Evolutionary conservation across 306 rosid species (phyloP).

Genomic region (Alnus rubra): DNA sequence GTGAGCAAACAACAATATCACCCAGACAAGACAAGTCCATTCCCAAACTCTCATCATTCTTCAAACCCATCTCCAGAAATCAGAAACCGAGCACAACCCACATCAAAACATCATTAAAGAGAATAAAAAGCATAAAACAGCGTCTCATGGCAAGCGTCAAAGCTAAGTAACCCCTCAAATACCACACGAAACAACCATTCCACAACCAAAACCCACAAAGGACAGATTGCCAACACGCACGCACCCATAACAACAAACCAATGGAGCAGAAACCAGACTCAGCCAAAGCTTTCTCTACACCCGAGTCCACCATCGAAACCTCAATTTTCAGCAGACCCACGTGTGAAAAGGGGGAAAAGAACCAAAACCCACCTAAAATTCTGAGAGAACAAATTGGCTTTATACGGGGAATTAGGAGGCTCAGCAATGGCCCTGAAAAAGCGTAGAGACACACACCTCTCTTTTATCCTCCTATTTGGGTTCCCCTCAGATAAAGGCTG

Average conservation of each 20-base stretch:
- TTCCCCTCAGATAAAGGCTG: neutral
- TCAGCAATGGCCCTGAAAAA: constrained; percentile 13
- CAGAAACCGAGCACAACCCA: constrained; percentile 22
- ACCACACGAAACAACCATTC: constrained; percentile 15
- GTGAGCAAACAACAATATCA: neutral
- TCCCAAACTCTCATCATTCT: constrained; percentile 5
- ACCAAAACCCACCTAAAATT: constrained; percentile 36
- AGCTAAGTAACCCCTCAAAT: constrained; percentile 25
- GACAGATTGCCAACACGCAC: constrained; percentile 3
- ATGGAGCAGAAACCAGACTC: constrained; percentile 31
- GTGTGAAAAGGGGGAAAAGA: constrained; percentile 22
- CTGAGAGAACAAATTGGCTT: neutral
- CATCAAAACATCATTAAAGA: constrained; percentile 8
- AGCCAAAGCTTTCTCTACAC: constrained; percentile 27
- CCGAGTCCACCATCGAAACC: constrained; percentile 39
- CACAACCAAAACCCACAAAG: constrained; percentile 16
- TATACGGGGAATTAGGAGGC: neutral
- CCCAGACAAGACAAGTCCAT: constrained; percentile 20
- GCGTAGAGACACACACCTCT: constrained; percentile 32
- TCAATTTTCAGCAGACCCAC: constrained; percentile 39
- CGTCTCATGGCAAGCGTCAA: constrained; percentile 20
- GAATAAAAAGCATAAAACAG: neutral
- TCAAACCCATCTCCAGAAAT: constrained; percentile 12
- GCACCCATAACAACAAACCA: constrained; percentile 22
- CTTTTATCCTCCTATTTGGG: neutral